Base-by-base conservation (phyloP, 2,329 filamentous ascomycete species). In the Fusarium udum region DNA sequence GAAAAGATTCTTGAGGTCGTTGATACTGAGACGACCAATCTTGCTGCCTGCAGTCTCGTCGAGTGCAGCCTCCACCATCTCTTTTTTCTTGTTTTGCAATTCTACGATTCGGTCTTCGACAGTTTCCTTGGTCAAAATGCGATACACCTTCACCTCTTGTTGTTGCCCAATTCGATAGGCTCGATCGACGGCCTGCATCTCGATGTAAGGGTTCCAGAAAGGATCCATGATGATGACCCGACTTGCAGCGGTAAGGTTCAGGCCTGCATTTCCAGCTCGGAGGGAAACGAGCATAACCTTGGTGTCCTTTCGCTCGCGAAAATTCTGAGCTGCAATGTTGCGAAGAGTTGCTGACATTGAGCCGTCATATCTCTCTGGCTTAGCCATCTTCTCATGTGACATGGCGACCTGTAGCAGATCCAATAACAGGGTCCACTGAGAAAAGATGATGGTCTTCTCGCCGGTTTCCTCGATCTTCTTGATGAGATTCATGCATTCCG, bases 181-280 rank as follows among this genome's bases (percentile, higher is more conserved):
- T 28, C 95, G 92, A 80, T 97, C 95, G 57, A 97, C 92, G 8
- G 95, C 95, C 82, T 98, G 95, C 82, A 95, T 94, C 83, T 97
- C 95, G 55, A 97, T 92, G 79, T 92, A 97, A 0, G 95, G 95
- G 72, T 97, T 98, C 94, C 94, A 97, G 84, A 97, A 97, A 0
- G 95, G 95, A 79, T 97, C 95, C 79, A 97, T 90, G 72, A 97
- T 93, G 80, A 98, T 94, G 74, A 97, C 93, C 72, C 94, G 91
- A 94, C 1, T 31, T 31, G 95, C 95, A 24, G 91, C 90, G 43
- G 92, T 93, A 28, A 98, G 87, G 78, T 98, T 98, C 51, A 98
- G 88, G 4, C 95, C 95, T 1, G 95, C 91, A 66, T 92, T 93
- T 80, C 93, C 95, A 7, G 96, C 95, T 18, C 90, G 89, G 48